These are phyloP conservation scores for Fusarium nodosum DNA, from an alignment of 2,329 filamentous ascomycete species.

Conservation along the genomic window DNA sequence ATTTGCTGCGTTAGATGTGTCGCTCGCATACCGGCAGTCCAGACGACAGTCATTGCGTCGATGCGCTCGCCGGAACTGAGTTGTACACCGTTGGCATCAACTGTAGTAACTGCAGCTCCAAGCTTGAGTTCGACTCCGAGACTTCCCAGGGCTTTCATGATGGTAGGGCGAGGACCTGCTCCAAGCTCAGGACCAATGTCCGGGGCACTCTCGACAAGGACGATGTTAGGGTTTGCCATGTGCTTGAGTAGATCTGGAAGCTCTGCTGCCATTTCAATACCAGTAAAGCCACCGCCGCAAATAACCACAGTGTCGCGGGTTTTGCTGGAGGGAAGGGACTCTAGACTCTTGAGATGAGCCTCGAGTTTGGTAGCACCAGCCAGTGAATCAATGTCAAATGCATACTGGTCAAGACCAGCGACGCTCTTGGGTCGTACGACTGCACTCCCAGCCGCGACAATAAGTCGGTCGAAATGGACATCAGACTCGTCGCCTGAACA, in stretches of 20 bases:
- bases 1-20: constrained; percentile 53
- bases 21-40: constrained; percentile 56
- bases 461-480: constrained; percentile 51
- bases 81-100: constrained; percentile 48
- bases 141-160: constrained; percentile 49
- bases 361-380: constrained; percentile 48
- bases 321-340: constrained; percentile 38
- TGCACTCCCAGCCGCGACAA: constrained; percentile 56
- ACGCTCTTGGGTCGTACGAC: constrained; percentile 48
- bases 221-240: constrained; percentile 20
- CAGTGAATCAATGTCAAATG: constrained; percentile 55
- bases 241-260: constrained; percentile 48
- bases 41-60: constrained; percentile 52
- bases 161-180: constrained; percentile 51
- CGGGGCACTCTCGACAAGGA: constrained; percentile 50
- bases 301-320: constrained; percentile 55
- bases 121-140: constrained; percentile 53
- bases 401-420: constrained; percentile 51
- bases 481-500: not conserved
- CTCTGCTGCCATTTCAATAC: constrained; percentile 53
- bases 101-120: constrained; percentile 42
- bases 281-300: constrained; percentile 55
- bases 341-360: constrained; percentile 46
- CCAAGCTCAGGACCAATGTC: constrained; percentile 54
- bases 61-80: constrained; percentile 53